Evolutionary conservation across 306 rosid species (phyloP).

Genomic region (Hippophae rhamnoides): DNA sequence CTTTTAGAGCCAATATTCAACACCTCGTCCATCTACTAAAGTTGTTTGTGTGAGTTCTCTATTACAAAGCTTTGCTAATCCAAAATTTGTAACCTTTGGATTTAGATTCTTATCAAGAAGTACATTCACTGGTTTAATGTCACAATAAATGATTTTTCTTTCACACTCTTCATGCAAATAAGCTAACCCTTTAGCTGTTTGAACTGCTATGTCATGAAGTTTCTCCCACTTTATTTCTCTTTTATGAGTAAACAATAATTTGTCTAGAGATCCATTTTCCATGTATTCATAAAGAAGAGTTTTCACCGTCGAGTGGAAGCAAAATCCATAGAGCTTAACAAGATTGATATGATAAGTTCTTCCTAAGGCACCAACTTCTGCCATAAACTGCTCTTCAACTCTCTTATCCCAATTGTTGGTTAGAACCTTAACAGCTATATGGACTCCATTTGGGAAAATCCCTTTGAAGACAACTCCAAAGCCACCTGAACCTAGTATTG

Average conservation of each 20-base stretch:
- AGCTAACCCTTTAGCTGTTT: conserved; percentile 5
- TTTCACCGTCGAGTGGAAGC: neutral
- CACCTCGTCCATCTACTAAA: neutral
- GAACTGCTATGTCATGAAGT: conserved; percentile 1
- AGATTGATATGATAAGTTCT: conserved; percentile 11
- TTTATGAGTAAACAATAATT: neutral
- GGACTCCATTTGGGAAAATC: neutral
- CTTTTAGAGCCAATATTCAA: too few relatives aligned
- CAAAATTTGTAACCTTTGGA: conserved; percentile 8
- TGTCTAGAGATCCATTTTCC: conserved; percentile 10
- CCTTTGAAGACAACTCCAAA: conserved; percentile 1
- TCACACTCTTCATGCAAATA: conserved; percentile 16
- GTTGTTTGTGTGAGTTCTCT: neutral
- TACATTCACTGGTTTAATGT: conserved; percentile 9
- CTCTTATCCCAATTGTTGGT: neutral
- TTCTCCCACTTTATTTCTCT: conserved; percentile 1
- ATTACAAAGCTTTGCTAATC: conserved; percentile 5
- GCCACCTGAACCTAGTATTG: conserved; percentile 1
- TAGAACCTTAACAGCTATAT: conserved; percentile 9
- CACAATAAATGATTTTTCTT: conserved; percentile 6
- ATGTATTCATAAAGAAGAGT: conserved; percentile 1
- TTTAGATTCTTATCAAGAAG: neutral
- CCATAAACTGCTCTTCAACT: conserved; percentile 14
- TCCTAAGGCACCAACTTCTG: conserved; percentile 9
- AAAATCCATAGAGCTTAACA: conserved; percentile 13